Base-by-base conservation (phyloP, 2,329 filamentous ascomycete species). In the Calonectria honghensis region DNA sequence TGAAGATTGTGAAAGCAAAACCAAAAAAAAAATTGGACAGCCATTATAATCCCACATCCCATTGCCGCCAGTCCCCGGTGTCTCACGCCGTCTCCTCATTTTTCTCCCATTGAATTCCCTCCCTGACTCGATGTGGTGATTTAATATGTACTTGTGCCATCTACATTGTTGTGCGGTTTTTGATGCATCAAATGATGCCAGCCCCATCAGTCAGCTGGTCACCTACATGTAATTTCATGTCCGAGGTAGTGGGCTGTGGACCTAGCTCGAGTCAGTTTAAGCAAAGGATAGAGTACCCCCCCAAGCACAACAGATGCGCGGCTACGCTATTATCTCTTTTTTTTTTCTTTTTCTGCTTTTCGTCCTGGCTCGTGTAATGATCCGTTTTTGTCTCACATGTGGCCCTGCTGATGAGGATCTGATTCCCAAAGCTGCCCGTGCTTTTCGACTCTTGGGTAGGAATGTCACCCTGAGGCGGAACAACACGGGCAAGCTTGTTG, bases 1-100 rank as follows among this genome's bases (percentile, higher is more conserved):
- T 77, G 74, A 81, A 78, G 72, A 61, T 37, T 81, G 79, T 76
- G 74, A 81, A 78, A 69, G 65, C 37, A 71, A 69, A 73, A 59
- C 29, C 29, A 18, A 29, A 61, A 50, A 66, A 67, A 63, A 54
- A 59, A 37, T 35, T 50, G 24, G 29, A 52, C 50, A 45, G 37
- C 27, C 27, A 54, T 68, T 68, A 39, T 37, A 41, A 45, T 50
- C 69, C 69, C 69, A 64, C 61, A 32, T 67, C 39, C 68, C 68
- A 63, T 29, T 48, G 24, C 31, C 39, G 41, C 37, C 70, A 41
- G 35, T 32, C n/a, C 45, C 54, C 24, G 27, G 68, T 35, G 29
- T 39, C n/a, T 31, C 65, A n/a, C 66, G 39, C 39, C 39, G 27
- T 64, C 24, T 39, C 61, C 39, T 64, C 37, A 64, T 48, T 48